Conservation (phyloP, 371 early-diverging fungal species). For the Apophysomyces sp. region DNA sequence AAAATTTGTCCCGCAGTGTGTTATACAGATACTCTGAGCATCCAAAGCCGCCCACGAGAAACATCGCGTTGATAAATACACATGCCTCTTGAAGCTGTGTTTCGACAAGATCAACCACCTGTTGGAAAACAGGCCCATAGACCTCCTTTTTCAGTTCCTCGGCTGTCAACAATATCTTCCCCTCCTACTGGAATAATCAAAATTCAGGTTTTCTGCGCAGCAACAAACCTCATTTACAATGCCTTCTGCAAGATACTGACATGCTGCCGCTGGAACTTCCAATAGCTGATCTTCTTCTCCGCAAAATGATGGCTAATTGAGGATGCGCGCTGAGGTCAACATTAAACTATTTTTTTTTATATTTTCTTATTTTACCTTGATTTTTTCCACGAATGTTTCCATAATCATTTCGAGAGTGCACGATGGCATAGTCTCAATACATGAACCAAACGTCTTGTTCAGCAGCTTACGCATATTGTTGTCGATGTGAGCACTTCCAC, state of each 20-base stretch:
- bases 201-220: background rate
- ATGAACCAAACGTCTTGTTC: conserved; percentile 16
- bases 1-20: conserved; percentile 31
- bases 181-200: conserved; percentile 14
- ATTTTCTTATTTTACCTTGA: conserved; percentile 30
- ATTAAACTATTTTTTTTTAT: background rate
- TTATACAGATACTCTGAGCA: conserved; percentile 45
- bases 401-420: conserved; percentile 44
- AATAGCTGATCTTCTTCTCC: conserved; percentile 51
- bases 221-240: conserved; percentile 20
- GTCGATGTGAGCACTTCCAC: conserved; percentile 56
- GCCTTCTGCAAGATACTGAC: conserved; percentile 8
- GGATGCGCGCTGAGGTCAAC: background rate
- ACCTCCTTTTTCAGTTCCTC: conserved; percentile 35
- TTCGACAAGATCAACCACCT: conserved; percentile 41
- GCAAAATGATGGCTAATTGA: conserved; percentile 49
- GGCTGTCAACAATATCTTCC: conserved; percentile 30
- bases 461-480: conserved; percentile 44
- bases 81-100: conserved; percentile 32
- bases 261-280: conserved; percentile 19
- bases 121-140: conserved; percentile 42
- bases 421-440: conserved; percentile 5
- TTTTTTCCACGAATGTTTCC: conserved; percentile 37
- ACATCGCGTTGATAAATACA: conserved; percentile 34
- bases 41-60: conserved; percentile 58